Percentiles rank a stretch among this genome's conserved stretches.
These are phyloP conservation scores for Thalassiosira sp. DNA, from an alignment of 352 stramenopile genomes.

Conservation along the genomic window DNA sequence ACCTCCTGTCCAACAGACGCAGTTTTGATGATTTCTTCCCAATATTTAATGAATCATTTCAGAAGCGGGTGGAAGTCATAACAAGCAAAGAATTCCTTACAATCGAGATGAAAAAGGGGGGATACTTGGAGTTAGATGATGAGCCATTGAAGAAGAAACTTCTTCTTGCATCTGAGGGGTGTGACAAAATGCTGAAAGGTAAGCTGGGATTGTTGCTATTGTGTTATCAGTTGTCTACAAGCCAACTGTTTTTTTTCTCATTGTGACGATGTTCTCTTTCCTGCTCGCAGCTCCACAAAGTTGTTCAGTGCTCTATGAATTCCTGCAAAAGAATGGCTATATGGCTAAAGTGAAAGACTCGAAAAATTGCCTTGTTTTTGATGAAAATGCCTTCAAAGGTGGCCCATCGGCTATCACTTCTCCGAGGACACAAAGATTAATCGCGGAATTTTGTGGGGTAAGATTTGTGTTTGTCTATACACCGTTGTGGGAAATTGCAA, in stretches of 20 bases:
- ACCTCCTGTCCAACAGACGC: constrained; percentile 44
- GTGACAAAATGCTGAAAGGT: constrained; percentile 51
- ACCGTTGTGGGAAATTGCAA: constrained; percentile 3
- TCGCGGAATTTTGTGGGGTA: constrained; percentile 60
- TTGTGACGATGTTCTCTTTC: constrained; percentile 11
- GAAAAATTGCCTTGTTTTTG: constrained; percentile 73
- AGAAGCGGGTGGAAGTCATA: constrained; percentile 70
- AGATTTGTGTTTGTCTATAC: constrained; percentile 3
- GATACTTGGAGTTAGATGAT: constrained; percentile 53
- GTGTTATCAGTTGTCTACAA: too few species aligned
- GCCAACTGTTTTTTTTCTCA: too few species aligned
- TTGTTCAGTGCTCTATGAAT: constrained; percentile 49
- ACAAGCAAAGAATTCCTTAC: constrained; percentile 74
- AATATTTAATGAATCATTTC: constrained; percentile 60
- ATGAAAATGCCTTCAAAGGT: constrained; percentile 50
- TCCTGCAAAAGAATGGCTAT: constrained; percentile 46
- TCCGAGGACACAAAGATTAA: constrained; percentile 25
- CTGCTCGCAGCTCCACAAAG: constrained; percentile 6
- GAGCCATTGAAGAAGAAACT: constrained; percentile 50
- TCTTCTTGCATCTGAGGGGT: constrained; percentile 41
- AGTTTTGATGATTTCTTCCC: constrained; percentile 76
- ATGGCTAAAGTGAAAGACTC: constrained; percentile 55
- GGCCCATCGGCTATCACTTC: constrained; percentile 30
- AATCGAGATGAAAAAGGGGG: constrained; percentile 55
- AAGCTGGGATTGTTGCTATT: constrained; percentile 4